Evolutionary conservation across 257 asterid species (phyloP).

Genomic region (Solanum phureja): DNA sequence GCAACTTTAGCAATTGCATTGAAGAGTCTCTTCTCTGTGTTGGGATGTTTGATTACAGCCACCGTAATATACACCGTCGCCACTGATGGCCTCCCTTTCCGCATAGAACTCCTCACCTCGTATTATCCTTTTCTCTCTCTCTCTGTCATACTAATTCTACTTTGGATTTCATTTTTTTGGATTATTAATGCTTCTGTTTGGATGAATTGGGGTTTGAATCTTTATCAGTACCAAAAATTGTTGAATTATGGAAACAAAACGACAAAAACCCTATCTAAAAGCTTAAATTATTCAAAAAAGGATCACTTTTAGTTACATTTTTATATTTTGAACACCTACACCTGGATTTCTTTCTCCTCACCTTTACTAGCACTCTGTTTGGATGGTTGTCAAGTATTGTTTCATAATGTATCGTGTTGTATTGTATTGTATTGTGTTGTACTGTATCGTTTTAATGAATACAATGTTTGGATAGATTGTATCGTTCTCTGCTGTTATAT

Average conservation of each 20-base stretch:
- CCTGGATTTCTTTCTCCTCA: neutral
- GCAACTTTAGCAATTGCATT: conserved; percentile 32
- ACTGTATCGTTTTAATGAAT: neutral
- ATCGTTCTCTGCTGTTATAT: too few relatives aligned
- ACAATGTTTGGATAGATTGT: neutral
- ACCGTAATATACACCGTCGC: conserved; percentile 41
- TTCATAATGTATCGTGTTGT: too few relatives aligned
- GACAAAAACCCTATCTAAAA: neutral
- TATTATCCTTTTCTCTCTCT: conserved; percentile 11
- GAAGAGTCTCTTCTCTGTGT: conserved; percentile 35
- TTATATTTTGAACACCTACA: neutral
- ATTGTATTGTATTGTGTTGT: too few relatives aligned
- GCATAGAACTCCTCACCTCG: conserved; percentile 73
- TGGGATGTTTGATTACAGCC: conserved; percentile 51
- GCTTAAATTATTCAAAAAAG: neutral
- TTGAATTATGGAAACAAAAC: neutral
- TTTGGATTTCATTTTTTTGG: neutral
- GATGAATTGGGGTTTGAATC: neutral
- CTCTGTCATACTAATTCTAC: neutral
- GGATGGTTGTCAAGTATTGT: neutral
- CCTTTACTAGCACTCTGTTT: neutral
- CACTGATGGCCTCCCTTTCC: conserved; percentile 73
- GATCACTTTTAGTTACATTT: neutral
- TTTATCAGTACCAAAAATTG: neutral
- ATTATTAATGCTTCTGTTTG: neutral